phyloP scores from a whole-genome alignment of 2,329 filamentous ascomycete species.

The Penicillium sp. region DNA sequence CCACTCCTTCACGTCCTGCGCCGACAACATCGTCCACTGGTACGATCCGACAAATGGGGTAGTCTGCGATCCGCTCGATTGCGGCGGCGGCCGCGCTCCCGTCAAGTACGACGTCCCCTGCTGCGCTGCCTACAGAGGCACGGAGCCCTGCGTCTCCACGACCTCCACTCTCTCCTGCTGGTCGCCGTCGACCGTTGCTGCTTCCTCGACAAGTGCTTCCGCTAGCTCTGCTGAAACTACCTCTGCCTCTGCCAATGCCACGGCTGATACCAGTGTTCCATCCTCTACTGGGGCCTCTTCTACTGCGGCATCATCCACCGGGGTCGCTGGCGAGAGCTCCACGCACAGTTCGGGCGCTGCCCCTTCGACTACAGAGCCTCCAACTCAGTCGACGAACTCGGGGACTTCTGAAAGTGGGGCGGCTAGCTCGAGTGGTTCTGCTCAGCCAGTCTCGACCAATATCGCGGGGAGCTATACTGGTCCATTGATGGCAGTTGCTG shows the following conservation, averaged over 20 bases:
- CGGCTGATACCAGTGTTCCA: not conserved
- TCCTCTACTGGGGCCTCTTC: not conserved
- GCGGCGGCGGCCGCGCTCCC: conserved; percentile 19
- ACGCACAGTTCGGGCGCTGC: not conserved
- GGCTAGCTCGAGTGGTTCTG: not conserved
- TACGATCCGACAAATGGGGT: conserved; percentile 19
- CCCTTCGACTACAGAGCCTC: conserved; percentile 5
- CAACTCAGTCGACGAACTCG: not conserved
- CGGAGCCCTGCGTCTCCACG: conserved; percentile 1
- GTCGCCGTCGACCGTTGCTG: conserved; percentile 3
- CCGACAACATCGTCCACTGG: conserved; percentile 17
- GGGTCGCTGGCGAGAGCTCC: not conserved
- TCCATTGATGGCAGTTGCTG: conserved; percentile 11
- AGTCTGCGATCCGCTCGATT: conserved; percentile 22
- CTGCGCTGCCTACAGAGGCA: conserved; percentile 14
- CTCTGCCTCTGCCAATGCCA: not conserved
- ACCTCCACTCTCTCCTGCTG: conserved; percentile 17
- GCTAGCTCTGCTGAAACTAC: not conserved
- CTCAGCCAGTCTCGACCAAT: conserved; percentile 1
- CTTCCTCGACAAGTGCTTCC: not conserved
- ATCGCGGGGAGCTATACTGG: not conserved
- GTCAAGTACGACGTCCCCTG: conserved; percentile 11
- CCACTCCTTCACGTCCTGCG: conserved; percentile 13
- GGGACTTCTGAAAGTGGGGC: not conserved
- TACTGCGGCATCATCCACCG: not conserved